A percentile compares a stretch with the other conserved stretches of the same genome.
These are phyloP conservation scores for Hemileia vastatrix DNA, from an alignment of 1,284 basidiomycete species.

Conservation along the genomic window DNA sequence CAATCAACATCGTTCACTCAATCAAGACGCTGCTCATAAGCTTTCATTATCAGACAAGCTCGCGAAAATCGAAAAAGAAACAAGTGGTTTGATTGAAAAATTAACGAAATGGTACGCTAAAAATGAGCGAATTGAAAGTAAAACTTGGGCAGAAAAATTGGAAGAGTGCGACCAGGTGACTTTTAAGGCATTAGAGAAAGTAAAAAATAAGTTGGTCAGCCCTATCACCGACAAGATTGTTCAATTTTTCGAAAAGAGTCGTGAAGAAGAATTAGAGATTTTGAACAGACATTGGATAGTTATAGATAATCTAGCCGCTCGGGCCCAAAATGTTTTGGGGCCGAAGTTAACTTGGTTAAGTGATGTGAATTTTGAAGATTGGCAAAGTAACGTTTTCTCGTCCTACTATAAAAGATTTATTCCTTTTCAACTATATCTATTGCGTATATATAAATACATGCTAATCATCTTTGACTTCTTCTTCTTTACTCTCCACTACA, in stretches of 20 bases:
- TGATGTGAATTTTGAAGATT: constrained; percentile 11
- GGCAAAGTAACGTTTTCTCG: constrained; percentile 11
- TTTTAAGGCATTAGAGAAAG: constrained; percentile 5
- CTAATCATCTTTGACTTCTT: no score
- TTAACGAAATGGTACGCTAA: constrained; percentile 1
- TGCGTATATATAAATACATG: no score
- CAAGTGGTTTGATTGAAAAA: neutral
- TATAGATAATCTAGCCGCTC: neutral
- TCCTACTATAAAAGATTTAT: no score
- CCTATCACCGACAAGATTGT: neutral
- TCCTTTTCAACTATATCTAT: no score
- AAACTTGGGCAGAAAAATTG: neutral
- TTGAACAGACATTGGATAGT: neutral
- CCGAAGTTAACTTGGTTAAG: constrained; percentile 11
- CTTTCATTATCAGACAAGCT: neutral
- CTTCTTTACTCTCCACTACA: no score
- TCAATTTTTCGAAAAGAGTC: neutral
- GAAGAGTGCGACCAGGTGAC: neutral
- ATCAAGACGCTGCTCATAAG: no score
- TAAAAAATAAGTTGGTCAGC: constrained; percentile 3
- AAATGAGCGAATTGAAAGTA: neutral
- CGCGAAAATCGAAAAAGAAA: neutral
- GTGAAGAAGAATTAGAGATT: neutral
- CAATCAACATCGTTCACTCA: neutral
- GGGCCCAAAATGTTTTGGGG: constrained; percentile 1